These are phyloP conservation scores for Coccomyxa subellipsoidea DNA, from an alignment of 163 green algal genomes.

Conservation along the genomic window DNA sequence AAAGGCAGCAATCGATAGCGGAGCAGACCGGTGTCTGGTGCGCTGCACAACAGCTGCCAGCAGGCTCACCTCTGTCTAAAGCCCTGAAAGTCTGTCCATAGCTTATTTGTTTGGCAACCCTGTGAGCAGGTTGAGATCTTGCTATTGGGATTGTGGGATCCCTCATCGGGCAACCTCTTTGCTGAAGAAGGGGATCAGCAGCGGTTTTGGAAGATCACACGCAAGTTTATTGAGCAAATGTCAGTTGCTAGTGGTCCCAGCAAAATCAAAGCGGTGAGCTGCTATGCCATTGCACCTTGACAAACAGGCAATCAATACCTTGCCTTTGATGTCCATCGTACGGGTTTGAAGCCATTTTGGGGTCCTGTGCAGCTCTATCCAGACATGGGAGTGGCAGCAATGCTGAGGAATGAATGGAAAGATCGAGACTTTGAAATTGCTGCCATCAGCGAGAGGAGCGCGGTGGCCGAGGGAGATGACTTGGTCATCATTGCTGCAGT, in stretches of 20 bases:
- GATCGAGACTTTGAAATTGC: constrained; percentile 62
- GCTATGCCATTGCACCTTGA: background rate
- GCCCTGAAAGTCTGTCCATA: too few species aligned
- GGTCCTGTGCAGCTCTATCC: constrained; percentile 67
- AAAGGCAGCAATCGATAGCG: constrained; percentile 43
- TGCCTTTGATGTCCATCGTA: too few species aligned
- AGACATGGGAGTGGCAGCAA: constrained; percentile 85
- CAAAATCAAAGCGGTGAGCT: constrained; percentile 5
- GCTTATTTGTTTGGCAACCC: too few species aligned
- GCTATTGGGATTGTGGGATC: constrained; percentile 86
- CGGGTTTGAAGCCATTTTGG: background rate
- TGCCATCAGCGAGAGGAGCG: constrained; percentile 58
- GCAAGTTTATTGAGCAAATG: constrained; percentile 78
- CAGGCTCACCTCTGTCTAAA: too few species aligned
- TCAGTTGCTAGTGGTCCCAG: constrained; percentile 4
- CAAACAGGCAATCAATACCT: too few species aligned
- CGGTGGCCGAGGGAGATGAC: constrained; percentile 66
- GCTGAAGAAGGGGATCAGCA: constrained; percentile 77
- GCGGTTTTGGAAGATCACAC: constrained; percentile 89
- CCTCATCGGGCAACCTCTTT: constrained; percentile 45
- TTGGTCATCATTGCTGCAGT: constrained; percentile 81
- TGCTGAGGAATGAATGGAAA: constrained; percentile 82
- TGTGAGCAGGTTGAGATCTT: constrained; percentile 77
- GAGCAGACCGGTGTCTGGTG: constrained; percentile 46
- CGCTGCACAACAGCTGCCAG: background rate